Conservation (phyloP, 345 rosid genomes). For the Eucalyptus erythrocorys region DNA sequence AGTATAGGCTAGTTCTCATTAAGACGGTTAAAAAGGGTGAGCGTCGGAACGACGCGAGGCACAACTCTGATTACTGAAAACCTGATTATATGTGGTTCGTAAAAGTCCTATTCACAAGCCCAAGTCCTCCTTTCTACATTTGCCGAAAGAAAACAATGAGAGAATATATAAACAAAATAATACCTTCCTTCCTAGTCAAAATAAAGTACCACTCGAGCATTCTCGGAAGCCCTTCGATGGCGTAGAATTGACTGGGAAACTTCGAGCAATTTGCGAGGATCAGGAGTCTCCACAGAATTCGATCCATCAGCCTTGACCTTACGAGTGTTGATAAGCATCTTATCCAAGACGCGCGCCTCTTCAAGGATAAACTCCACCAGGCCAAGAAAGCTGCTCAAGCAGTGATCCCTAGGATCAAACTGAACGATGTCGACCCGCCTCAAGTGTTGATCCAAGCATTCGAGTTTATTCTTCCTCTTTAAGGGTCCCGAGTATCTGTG, state of each 20-base stretch:
- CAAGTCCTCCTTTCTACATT: not conserved
- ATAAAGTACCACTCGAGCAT: not conserved
- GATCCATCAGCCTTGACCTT: not conserved
- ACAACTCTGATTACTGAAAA: not conserved
- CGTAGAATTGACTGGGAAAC: not conserved
- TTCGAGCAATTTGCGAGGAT: not conserved
- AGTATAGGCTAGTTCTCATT: not conserved
- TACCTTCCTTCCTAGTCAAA: not conserved
- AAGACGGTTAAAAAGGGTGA: not conserved
- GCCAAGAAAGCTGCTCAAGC: not conserved
- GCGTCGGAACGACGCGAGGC: fast-evolving
- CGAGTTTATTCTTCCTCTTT: not conserved
- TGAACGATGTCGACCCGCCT: not conserved
- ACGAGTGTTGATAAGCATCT: not conserved
- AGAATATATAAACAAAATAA: not conserved
- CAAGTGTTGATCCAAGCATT: not conserved
- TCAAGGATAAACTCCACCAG: not conserved
- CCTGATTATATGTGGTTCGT: not conserved
- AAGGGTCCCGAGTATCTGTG: not conserved
- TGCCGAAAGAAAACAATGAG: not conserved
- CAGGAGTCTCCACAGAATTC: not conserved
- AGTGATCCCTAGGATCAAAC: not conserved
- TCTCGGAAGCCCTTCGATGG: not conserved
- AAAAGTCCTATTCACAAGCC: not conserved
- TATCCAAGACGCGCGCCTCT: not conserved